These are phyloP conservation scores for Penicillium sp. DNA, from an alignment of 2,329 filamentous ascomycete genomes.

Conservation along the genomic window DNA sequence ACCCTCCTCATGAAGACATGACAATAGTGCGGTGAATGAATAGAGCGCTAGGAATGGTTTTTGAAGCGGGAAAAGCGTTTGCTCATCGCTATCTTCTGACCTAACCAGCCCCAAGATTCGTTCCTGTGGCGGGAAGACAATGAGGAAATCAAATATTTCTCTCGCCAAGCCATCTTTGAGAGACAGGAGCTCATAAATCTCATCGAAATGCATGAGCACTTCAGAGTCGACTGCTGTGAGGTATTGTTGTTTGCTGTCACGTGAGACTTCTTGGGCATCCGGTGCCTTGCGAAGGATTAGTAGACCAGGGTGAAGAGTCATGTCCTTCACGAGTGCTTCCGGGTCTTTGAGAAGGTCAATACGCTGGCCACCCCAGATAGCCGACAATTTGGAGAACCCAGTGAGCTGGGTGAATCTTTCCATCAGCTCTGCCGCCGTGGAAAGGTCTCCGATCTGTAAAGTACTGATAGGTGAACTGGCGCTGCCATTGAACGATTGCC, in stretches of 20 bases:
- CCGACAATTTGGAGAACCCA: conserved; percentile 72
- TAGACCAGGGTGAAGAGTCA: conserved; percentile 65
- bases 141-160: conserved; percentile 72
- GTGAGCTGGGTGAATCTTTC: conserved; percentile 68
- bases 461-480: conserved; percentile 61
- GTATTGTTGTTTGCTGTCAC: conserved; percentile 47
- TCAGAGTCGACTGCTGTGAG: conserved; percentile 70
- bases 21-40: conserved; percentile 65
- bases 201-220: conserved; percentile 77
- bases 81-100: conserved; percentile 53
- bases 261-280: conserved; percentile 41
- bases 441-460: conserved; percentile 67
- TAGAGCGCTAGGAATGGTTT: conserved; percentile 75
- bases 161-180: conserved; percentile 69
- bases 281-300: conserved; percentile 64
- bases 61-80: conserved; percentile 66
- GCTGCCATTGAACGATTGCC: conserved; percentile 70
- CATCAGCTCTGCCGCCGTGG: conserved; percentile 70
- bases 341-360: conserved; percentile 63
- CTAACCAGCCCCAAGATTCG: conserved; percentile 62
- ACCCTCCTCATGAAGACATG: conserved; percentile 57
- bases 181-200: conserved; percentile 78
- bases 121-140: conserved; percentile 68
- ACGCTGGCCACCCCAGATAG: conserved; percentile 70
- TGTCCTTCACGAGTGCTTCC: conserved; percentile 65